A percentile compares a stretch with the other conserved stretches of the same genome.
Conservation (phyloP, 2,329 filamentous ascomycete species). For the Microdochium trichocladiopsis region DNA sequence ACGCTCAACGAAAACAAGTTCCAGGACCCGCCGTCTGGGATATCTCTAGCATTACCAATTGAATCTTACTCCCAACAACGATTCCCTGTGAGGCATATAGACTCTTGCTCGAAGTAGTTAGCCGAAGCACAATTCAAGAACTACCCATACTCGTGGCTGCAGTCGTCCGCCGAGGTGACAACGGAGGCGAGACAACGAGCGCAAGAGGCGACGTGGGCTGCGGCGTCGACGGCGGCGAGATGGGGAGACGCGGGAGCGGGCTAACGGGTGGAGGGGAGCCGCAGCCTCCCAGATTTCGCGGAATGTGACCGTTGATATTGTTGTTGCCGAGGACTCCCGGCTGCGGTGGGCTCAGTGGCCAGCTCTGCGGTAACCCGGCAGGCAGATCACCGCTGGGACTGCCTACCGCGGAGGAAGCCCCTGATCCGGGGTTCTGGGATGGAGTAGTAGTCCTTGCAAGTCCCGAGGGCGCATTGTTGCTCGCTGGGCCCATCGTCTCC, state of each 20-base stretch:
- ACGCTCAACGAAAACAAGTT: no score
- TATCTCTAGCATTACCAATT: no score
- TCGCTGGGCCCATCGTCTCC: background rate
- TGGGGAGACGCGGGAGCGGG: background rate
- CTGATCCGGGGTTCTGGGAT: background rate
- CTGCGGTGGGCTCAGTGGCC: background rate
- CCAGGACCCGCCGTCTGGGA: no score
- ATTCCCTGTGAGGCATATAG: no score
- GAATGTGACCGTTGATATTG: background rate
- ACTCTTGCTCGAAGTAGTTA: no score
- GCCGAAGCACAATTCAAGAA: no score
- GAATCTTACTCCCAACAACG: no score
- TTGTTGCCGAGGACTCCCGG: background rate
- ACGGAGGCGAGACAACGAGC: background rate
- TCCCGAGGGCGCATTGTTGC: background rate
- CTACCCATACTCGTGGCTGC: background rate
- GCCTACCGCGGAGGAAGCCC: background rate
- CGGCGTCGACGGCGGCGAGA: background rate
- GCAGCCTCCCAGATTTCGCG: background rate
- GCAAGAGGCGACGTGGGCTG: background rate
- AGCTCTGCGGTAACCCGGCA: background rate
- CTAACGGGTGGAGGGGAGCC: background rate
- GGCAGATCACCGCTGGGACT: background rate
- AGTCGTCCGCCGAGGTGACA: background rate
- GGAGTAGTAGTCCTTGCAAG: background rate